These are phyloP conservation scores for Colletotrichum sp. DNA, from an alignment of 2,329 filamentous ascomycete species.

Conservation along the genomic window DNA sequence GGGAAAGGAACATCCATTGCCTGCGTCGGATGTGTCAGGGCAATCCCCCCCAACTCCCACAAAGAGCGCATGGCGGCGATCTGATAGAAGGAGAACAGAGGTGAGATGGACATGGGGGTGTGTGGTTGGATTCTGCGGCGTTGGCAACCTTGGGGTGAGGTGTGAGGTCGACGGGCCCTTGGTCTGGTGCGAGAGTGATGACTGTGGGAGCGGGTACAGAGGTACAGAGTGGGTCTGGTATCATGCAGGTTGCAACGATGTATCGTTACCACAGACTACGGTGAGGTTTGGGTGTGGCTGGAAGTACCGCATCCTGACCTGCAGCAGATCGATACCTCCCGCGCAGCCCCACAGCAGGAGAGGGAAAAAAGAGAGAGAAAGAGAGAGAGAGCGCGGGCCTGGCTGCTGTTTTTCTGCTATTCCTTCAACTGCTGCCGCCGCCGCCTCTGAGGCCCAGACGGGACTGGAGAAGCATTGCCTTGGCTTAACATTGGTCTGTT, in stretches of 20 bases:
- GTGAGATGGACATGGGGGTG: constrained; percentile 17
- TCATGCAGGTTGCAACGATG: constrained; percentile 12
- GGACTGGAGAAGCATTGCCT: not conserved
- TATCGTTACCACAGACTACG: not conserved
- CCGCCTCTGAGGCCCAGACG: not conserved
- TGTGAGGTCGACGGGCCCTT: constrained; percentile 17
- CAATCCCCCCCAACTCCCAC: not conserved
- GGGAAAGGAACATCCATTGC: not conserved
- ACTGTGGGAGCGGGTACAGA: constrained; percentile 20
- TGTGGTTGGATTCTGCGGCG: constrained; percentile 20
- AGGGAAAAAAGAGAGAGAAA: not conserved
- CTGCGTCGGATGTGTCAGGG: not conserved
- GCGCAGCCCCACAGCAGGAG: constrained; percentile 14
- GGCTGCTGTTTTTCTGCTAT: not conserved
- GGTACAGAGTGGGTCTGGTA: constrained; percentile 15
- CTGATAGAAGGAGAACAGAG: constrained; percentile 11
- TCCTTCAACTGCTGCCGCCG: not conserved
- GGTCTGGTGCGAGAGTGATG: constrained; percentile 16
- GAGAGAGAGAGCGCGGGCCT: not conserved
- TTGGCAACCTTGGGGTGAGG: constrained; percentile 18
- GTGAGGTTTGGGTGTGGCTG: not conserved
- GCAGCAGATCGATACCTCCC: constrained; percentile 5
- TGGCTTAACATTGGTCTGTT: constrained; percentile 1
- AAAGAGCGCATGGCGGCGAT: constrained; percentile 8
- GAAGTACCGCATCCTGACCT: not conserved